Evolutionary conservation across 768 basidiomycete species (phyloP).

Genomic region (Mycena rebaudengoi): DNA sequence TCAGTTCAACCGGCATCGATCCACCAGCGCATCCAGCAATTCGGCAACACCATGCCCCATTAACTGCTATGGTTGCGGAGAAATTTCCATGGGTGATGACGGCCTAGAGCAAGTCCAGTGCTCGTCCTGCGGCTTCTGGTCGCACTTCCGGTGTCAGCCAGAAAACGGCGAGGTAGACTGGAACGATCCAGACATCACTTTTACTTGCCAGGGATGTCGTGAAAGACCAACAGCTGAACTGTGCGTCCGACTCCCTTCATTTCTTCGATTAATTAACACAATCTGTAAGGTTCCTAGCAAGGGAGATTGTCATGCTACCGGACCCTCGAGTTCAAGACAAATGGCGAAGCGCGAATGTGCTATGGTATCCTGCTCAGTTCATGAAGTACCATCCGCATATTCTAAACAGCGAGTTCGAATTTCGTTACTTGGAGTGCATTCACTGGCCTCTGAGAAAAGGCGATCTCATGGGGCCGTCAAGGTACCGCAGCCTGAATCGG

Average conservation of each 20-base stretch:
- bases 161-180: background rate
- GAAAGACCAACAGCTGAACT: too few species aligned
- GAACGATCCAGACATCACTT: background rate
- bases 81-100: background rate
- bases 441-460: background rate
- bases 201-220: background rate
- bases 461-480: background rate
- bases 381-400: too few species aligned
- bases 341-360: background rate
- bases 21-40: background rate
- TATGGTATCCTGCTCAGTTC: background rate
- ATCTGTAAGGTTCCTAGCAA: background rate
- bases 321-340: background rate
- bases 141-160: background rate
- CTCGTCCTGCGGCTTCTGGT: background rate
- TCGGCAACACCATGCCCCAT: background rate
- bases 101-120: background rate
- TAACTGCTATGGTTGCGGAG: background rate
- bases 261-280: background rate
- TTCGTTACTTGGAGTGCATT: background rate
- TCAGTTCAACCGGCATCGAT: background rate
- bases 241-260: background rate
- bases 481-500: background rate
- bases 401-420: background rate
- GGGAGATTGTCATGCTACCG: too few species aligned